Base-by-base conservation (phyloP, 139 green algal species). In the Asterochloris sp. region DNA sequence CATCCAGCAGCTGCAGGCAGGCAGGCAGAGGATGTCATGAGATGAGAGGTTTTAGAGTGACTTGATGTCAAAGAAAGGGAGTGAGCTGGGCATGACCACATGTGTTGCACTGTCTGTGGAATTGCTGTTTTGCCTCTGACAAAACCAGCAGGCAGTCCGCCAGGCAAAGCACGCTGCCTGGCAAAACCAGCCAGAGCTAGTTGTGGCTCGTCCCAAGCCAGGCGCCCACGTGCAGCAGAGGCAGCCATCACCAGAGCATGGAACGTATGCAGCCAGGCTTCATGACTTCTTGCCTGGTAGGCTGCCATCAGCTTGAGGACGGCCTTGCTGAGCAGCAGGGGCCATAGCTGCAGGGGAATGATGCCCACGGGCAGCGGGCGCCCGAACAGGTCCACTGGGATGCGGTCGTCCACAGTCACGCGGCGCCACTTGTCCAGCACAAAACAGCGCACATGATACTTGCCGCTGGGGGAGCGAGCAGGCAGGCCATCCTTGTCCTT, bases 321-420 rank as follows among this genome's bases (percentile, higher is more conserved):
- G 13, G 93, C 93, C 82, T 96, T 96, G 87, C 83, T 87, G 24
- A 96, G 87, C 71, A 96, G 82, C 82, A 96, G 86, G 15, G 93
- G 93, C 93, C 93, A 96, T n/a, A 95, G 87, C 86, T 93, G 86
- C 80, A 94, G 81, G 11, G 92, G 92, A 16, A 89, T 84, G 60
- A 84, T 83, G 74, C 89, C 90, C 13, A 94, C 87, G 8, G 92
- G 81, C 82, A 95, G 83, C 27, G 91, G 88, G 62, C 89, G 83
- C 0, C 92, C 88, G 84, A 95, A 95, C 38, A 95, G 82, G 87
- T 95, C 91, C 47, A 96, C 87, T 12, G 93, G 93, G 24, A 96
- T 92, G 47, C 88, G 85, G 87, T 96, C 93, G 82, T 96, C 93
- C 15, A 96, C 87, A 26, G 83, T 83, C n/a, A 96, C 91, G 1